Percentiles rank a stretch among this genome's conserved stretches.
These are phyloP conservation scores for Saussurea involucrata DNA, from an alignment of 129 eudicot species.

Conservation along the genomic window DNA sequence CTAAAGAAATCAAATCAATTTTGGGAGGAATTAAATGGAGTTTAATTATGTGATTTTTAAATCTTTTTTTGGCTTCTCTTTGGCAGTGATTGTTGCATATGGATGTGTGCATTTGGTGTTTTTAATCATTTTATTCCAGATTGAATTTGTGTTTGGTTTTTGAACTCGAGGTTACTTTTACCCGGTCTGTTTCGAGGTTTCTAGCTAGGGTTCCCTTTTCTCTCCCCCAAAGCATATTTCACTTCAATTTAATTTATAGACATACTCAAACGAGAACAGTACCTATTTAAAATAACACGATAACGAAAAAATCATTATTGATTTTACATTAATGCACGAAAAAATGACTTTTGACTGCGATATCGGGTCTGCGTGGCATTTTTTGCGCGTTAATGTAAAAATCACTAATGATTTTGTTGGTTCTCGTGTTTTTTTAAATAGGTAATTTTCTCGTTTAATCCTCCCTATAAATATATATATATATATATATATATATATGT, in stretches of 20 bases:
- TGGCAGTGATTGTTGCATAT: conserved; percentile 11
- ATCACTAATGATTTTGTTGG: no score
- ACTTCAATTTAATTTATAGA: conserved; percentile 1
- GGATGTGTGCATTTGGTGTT: conserved; percentile 19
- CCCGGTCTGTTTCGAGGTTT: conserved; percentile 46
- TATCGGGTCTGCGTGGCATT: no score
- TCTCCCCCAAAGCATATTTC: conserved; percentile 2
- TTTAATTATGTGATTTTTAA: neutral
- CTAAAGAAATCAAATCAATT: no score
- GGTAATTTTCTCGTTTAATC: no score
- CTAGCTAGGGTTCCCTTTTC: conserved; percentile 30
- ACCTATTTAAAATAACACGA: no score
- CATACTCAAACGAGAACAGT: no score
- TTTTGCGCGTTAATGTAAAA: no score
- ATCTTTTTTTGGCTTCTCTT: neutral
- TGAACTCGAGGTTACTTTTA: conserved; percentile 61
- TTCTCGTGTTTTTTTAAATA: no score
- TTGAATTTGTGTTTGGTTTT: conserved; percentile 42
- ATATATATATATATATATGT: neutral
- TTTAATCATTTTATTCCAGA: conserved; percentile 8
- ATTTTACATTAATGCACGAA: no score
- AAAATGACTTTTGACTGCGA: no score
- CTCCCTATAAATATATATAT: neutral
- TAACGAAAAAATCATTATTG: no score
- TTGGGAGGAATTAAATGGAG: neutral